Conservation (phyloP, 257 asterid species). For the Perilla frutescens region DNA sequence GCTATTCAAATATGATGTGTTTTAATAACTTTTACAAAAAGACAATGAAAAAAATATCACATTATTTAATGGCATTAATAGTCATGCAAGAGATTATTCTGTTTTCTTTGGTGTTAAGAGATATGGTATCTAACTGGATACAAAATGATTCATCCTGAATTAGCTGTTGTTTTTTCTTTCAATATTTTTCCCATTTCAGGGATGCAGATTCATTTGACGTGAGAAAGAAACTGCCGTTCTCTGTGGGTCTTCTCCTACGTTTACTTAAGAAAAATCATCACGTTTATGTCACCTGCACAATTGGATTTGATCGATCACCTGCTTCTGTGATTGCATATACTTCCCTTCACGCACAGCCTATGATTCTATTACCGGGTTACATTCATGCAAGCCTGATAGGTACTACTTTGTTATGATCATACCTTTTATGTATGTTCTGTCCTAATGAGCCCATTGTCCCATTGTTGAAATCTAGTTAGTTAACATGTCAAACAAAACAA, state of each 20-base stretch:
- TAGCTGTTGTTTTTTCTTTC: conserved; percentile 2
- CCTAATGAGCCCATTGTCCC: not conserved
- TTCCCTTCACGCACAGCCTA: conserved; percentile 86
- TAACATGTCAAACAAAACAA: conserved; percentile 9
- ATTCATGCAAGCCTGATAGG: conserved; percentile 94
- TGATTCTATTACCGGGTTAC: conserved; percentile 85
- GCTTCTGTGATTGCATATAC: conserved; percentile 96
- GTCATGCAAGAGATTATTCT: not conserved
- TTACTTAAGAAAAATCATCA: conserved; percentile 80
- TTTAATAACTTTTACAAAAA: no score
- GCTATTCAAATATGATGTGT: no score
- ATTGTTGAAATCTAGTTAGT: not conserved
- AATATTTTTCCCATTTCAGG: conserved; percentile 49
- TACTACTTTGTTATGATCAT: conserved; percentile 33
- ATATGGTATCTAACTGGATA: not conserved
- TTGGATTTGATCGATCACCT: conserved; percentile 93
- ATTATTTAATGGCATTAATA: not conserved
- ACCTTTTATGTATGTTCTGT: conserved; percentile 14
- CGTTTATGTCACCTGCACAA: conserved; percentile 89
- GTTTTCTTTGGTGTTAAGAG: conserved; percentile 24
- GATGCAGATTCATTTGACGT: conserved; percentile 89
- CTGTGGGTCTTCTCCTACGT: conserved; percentile 90
- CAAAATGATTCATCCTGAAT: not conserved
- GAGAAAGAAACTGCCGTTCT: conserved; percentile 92
- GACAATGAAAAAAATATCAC: not conserved